A percentile compares a stretch with the other conserved stretches of the same genome.
Evolutionary conservation across 129 eudicot genomes (phyloP).

Genomic region (Flaveria trinervia): DNA sequence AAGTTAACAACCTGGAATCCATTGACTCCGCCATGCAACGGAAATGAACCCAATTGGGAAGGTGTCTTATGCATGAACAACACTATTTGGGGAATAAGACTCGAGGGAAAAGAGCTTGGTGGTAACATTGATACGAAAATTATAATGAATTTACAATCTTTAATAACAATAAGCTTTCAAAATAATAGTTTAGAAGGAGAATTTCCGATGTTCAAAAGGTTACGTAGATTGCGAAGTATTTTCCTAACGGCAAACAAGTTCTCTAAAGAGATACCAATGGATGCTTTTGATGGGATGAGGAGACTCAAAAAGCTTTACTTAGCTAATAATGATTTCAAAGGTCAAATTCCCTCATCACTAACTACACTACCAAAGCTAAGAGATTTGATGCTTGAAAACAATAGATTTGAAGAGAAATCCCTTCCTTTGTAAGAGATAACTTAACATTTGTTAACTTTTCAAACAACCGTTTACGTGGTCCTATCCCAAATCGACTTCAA

Average conservation of each 20-base stretch:
- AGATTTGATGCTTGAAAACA: conserved; percentile 57
- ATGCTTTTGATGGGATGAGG: conserved; percentile 57
- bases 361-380: conserved; percentile 50
- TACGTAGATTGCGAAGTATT: conserved; percentile 39
- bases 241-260: conserved; percentile 63
- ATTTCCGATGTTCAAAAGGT: conserved; percentile 45
- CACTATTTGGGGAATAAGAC: conserved; percentile 63
- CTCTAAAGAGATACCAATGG: conserved; percentile 42
- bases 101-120: conserved; percentile 58
- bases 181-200: conserved; percentile 64
- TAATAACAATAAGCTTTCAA: conserved; percentile 60
- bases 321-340: conserved; percentile 50
- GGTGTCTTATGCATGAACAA: conserved; percentile 54
- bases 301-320: conserved; percentile 60
- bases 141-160: conserved; percentile 37
- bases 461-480: conserved; percentile 58
- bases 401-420: conserved; percentile 57
- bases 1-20: conserved; percentile 52
- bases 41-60: conserved; percentile 47
- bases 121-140: conserved; percentile 50
- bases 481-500: conserved; percentile 52
- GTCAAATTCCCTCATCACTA: conserved; percentile 57
- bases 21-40: conserved; percentile 46
- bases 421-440: conserved; percentile 38
- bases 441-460: conserved; percentile 44